Conservation (phyloP, 257 asterid species). For the Asclepias syriaca region DNA sequence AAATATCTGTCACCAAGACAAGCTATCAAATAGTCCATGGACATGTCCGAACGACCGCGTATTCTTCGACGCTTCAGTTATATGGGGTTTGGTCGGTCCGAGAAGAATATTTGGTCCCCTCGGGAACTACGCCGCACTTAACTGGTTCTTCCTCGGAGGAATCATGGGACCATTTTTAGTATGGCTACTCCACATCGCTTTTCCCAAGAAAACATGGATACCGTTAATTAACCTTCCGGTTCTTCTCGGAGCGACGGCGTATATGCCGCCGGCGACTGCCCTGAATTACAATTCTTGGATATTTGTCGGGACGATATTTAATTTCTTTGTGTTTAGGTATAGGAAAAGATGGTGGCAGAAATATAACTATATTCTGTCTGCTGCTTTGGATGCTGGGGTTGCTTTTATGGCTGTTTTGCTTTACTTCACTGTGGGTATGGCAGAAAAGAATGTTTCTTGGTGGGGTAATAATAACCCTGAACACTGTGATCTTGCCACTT, state of each 20-base stretch:
- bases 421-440: slow-evolving; percentile 48
- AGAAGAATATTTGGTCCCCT: slow-evolving; percentile 46
- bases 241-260: slow-evolving; percentile 62
- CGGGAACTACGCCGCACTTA: slow-evolving; percentile 55
- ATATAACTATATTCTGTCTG: slow-evolving; percentile 64
- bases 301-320: slow-evolving; percentile 52
- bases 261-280: slow-evolving; percentile 58
- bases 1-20: slow-evolving; percentile 34
- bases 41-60: slow-evolving; percentile 61
- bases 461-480: slow-evolving; percentile 61
- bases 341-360: slow-evolving; percentile 76
- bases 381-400: slow-evolving; percentile 68
- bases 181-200: slow-evolving; percentile 43
- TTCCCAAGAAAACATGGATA: slow-evolving; percentile 51
- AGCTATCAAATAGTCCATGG: slow-evolving; percentile 56
- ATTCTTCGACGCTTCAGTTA: slow-evolving; percentile 68
- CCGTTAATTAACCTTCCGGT: slow-evolving; percentile 68
- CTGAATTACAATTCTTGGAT: slow-evolving; percentile 70
- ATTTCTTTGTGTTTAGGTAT: slow-evolving; percentile 55
- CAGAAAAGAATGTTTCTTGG: slow-evolving; percentile 34
- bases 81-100: slow-evolving; percentile 75
- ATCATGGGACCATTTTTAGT: slow-evolving; percentile 48
- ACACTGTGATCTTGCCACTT: slow-evolving; percentile 59
- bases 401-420: slow-evolving; percentile 73
- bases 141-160: slow-evolving; percentile 68